Evolutionary conservation across 768 basidiomycete species (phyloP), one percentile per base, ranked within the genome.

Genomic region (Tulasnella sp.): DNA sequence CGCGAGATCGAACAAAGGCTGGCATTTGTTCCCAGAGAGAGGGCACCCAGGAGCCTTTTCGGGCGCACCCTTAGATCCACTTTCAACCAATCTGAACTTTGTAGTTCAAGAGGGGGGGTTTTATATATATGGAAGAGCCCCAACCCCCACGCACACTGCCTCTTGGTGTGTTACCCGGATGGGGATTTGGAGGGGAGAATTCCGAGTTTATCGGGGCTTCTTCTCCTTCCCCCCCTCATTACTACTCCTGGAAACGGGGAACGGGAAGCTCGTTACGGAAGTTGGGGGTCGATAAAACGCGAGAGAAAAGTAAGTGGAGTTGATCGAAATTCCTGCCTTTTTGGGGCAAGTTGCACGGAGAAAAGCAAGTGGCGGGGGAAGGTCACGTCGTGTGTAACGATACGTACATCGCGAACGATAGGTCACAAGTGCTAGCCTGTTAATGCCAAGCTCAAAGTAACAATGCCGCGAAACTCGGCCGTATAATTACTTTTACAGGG

Each of bases 151-250:
- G 3, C 31, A 27, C 62, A 68, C 62, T 14, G 62, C 62, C 34
- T 34, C 52, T 1, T 52, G 24, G 27, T n/a, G 14, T 68, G 27
- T n/a, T n/a, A n/a, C 62, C 62, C 52, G 52, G 36, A 68, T 36
- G 62, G 62, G 62, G 62, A 68, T 68, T 68, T 68, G 62, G 62
- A 68, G 62, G 62, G 34, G 27, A 36, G 62, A 68, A 68, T 68
- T 68, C 62, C 62, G 62, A 68, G 18, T 27, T 31, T 27, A 68
- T 68, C 62, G 62, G 62, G 36, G 31, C 34, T 68, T 36, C 31
- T 68, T 68, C n/a, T 68, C 34, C 39, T 68, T 16, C 27, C 27
- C 58, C n/a, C 62, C 31, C 9, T 14, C 14, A 44, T 3, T 44
- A 18, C 52, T 7, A 2, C 62, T 31, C 31, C 27, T 68, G 62